Evolutionary conservation across 176 grass and related monocot species (phyloP), one percentile per base, ranked within the genome.

Genomic region (Zoysia japonica): DNA sequence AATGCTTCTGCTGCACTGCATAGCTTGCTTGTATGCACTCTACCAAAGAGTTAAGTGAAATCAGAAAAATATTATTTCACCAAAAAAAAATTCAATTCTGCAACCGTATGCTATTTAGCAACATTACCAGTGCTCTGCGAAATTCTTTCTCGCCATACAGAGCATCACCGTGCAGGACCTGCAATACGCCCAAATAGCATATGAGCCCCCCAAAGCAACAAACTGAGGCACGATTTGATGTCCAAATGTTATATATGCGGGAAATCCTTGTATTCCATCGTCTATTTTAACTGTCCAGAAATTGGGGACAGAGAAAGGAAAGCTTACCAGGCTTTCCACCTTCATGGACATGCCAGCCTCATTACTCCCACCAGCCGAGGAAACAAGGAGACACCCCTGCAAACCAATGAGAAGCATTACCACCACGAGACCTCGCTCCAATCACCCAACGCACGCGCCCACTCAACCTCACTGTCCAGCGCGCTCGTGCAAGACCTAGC

Each of bases 141-240:
- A 90, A 93, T 60, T 98, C 95, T 61, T 77, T 98, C 74, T 88
- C 90, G 47, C 95, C 95, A 77, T 87, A 87, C 54, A 98, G 89
- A 78, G 95, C 92, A 94, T 98, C 95, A 64, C 86, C 95, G 54
- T 94, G 90, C 78, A 93, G 92, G 46, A 98, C 92, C 95, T 98
- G 68, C 61, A 28, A 61, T 6, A 65, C n/a, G 48, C 39, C 63
- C 63, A 61, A 61, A 4, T 35, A 82, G 35, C 39, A 77, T 37
- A 17, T 70, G 16, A 84, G 47, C 40, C 48, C 56, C 1, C 1
- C 1, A 2, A 44, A 35, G 48, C 71, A 68, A 65, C 17, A 83
- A 68, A 28, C 17, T 65, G 40, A 1, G 17, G 13, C 3, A 74
- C 46, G 54, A 75, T 56, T 13, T 17, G 14, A 10, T 47, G 14